Base-by-base conservation (phyloP, 2,329 filamentous ascomycete species). In the Aspergillus texensis region DNA sequence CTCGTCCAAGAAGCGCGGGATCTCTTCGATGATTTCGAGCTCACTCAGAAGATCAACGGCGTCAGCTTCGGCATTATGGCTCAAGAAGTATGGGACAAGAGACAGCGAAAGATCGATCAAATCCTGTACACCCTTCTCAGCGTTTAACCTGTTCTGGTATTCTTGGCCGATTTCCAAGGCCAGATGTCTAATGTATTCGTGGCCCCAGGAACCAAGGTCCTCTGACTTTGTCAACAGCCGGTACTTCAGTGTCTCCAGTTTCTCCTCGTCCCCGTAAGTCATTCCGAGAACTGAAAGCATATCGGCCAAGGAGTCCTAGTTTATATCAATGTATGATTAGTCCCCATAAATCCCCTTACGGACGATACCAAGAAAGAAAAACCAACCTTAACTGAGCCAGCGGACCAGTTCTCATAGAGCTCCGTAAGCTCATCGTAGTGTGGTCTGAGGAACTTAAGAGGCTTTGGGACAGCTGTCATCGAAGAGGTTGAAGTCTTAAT, bases 401-500 rank as follows among this genome's bases (percentile, higher is more conserved):
- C 86, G 4, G 91, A 86, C 95, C 96, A 99, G 77, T 90, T 87
- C 64, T 96, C 94, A 83, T 97, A 97, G 32, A 94, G 84, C 78
- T 91, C 91, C 67, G 91, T 91, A 75, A 99, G 85, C 62, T 91
- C 89, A 80, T 96, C 91, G 82, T 98, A 99, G 80, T 99, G 94
- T 70, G 94, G 95, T 83, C 95, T 89, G 68, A 99, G 87, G 79
- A 99, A 99, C 81, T 99, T 99, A 73, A 99, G 86, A 39, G 95
- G 95, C 82, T 99, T 99, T 28, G 96, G 95, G 66, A 99, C 95
- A 64, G 95, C 95, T 56, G 95, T 99, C 95, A 99, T 99, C 53
- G 96, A 99, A 64, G 94, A 98, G 70, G 95, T 99, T 64, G 95
- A 97, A 61, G 95, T 99, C 85, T 97, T 98, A 85, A 99, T 99